Base-by-base conservation (phyloP, 1,284 basidiomycete genomes). In the Ceratobasidium sp. region DNA sequence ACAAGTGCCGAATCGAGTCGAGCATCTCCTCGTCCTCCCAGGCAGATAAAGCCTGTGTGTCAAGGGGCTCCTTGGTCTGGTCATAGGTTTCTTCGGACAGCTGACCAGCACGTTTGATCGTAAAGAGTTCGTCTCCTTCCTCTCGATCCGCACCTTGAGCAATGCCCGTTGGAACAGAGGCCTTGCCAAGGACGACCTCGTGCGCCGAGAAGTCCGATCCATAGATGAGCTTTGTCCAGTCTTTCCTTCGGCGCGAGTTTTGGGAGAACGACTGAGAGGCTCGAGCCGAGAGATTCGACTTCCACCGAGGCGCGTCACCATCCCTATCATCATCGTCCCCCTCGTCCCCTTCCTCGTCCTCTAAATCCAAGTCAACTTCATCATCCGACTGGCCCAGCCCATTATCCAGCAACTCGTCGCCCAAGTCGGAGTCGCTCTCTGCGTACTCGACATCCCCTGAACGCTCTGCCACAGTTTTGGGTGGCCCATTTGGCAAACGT, bases 181-280 rank as follows among this genome's bases (percentile, higher is more conserved):
- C 73, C 42, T 80, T 80, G 6, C 87, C 86, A 0, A 81, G 79
- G 0, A 90, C 81, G 49, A 96, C 89, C 77, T 94, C 85, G 72
- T 87, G 85, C 0, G 94, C 90, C 0, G 90, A 86, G 11, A 92
- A 82, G 9, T 85, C 81, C 46, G 87, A 87, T 51, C 86, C 84
- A 80, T 98, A 98, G 70, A 98, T 94, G 71, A 97, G 85, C 62
- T 89, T 88, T 80, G 91, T 94, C 85, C 95, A 92, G 78, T 97
- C 88, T 76, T 83, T 81, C 73, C 83, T 82, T 18, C 83, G 81
- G 18, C 81, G 82, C 12, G 85, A 80, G 2, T 81, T 79, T 14
- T 82, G 79, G 14, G 81, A 78, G 75, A 86, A 86, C 16, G 83
- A 81, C 5, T 83, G 81, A 14, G 84, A 82, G 0, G 93, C 93